Evolutionary conservation across 2,329 filamentous ascomycete genomes (phyloP), one percentile per base, ranked within the genome.

Genomic region (Pochonia chlamydosporia): DNA sequence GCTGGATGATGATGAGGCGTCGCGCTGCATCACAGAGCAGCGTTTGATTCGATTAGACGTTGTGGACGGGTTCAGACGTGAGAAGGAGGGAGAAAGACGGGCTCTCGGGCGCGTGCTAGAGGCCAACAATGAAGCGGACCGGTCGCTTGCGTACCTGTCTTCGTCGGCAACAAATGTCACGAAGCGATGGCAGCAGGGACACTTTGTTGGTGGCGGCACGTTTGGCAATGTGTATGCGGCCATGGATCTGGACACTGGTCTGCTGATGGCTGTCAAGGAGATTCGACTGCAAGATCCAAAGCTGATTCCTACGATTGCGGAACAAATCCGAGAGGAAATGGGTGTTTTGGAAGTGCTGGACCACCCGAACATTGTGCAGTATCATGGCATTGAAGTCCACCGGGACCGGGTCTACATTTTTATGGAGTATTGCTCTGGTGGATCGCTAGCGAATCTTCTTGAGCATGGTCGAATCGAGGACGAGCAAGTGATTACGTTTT

Each of bases 401-500:
- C 82, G 93, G 53, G 93, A 99, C 74, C 93, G 96, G 63, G 93
- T 99, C n/a, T 99, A 97, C 68, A 96, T 99, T 56, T 99, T 99
- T 65, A 99, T 99, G 93, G 93, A 99, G 67, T 97, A 95, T 68
- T 99, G 93, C 66, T 95, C 90, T 4, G 92, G 93, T 44, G 93
- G 93, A 18, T 97, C 92, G 14, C 75, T 99, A 42, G 91, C 93
- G 36, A 87, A 81, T 43, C 72, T 99, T 44, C 75, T 99, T 36
- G 93, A 99, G 65, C 92, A 99, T 61, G 93, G 93, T 11, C 87
- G 93, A 35, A 96, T 99, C 53, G 93, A 96, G 70, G 95, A 97
- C 62, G 93, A 99, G 65, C 93, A 91, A 47, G 91, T 97, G 52
- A 92, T 96, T 52, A 95, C 95, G 82, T 92, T 97, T 36, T 97